These are phyloP conservation scores for Psidium guajava DNA, from an alignment of 345 rosid species.

Conservation along the genomic window DNA sequence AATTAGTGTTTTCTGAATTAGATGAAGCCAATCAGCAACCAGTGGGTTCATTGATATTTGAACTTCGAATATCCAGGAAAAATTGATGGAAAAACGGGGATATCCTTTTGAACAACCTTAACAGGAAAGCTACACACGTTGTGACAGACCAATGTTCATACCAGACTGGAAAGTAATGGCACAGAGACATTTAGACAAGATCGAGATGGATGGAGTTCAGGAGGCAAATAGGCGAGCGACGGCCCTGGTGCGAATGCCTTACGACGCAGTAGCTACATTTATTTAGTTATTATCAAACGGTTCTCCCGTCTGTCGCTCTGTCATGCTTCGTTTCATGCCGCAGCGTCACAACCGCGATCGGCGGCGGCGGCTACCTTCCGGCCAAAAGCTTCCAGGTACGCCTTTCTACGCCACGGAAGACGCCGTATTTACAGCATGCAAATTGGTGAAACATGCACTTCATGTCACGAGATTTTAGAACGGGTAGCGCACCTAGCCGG, in stretches of 20 bases:
- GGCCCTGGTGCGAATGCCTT: not conserved
- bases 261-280: not conserved
- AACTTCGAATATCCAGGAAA: too few species aligned
- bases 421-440: not conserved
- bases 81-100: too few species aligned
- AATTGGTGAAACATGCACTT: not conserved
- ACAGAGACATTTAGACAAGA: not conserved
- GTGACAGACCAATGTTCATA: not conserved
- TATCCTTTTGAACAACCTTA: too few species aligned
- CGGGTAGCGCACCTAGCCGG: slow-evolving; percentile 42
- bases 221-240: not conserved
- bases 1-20: too few species aligned
- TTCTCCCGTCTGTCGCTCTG: not conserved
- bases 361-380: not conserved
- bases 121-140: not conserved
- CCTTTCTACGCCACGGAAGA: not conserved
- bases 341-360: not conserved
- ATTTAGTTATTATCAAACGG: not conserved
- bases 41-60: too few species aligned
- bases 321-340: not conserved
- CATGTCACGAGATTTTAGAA: not conserved
- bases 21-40: too few species aligned
- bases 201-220: not conserved
- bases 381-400: not conserved
- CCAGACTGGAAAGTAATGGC: not conserved